Conservation (phyloP, 2,329 filamentous ascomycete species). For the Tolypocladium pustulatum region DNA sequence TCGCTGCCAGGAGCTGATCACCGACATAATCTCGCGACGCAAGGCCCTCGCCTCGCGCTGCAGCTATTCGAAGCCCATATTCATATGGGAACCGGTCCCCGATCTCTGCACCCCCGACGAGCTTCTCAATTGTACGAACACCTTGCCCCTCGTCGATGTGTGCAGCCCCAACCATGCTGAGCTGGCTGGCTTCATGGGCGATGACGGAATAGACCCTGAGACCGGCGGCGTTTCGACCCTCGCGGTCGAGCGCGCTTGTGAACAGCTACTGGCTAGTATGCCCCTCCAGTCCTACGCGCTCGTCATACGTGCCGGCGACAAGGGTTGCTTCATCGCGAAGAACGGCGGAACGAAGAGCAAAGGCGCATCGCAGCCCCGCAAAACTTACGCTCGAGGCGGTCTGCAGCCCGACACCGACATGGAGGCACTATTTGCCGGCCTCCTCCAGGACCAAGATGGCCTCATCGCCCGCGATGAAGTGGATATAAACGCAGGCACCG, state of each 20-base stretch:
- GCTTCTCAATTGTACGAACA: constrained; percentile 53
- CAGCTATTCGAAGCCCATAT: constrained; percentile 49
- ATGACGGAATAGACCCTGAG: constrained; percentile 39
- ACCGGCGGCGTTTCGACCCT: constrained; percentile 42
- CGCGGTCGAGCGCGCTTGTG: constrained; percentile 47
- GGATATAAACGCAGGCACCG: constrained; percentile 52
- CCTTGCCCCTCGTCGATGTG: constrained; percentile 49
- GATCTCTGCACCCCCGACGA: constrained; percentile 70
- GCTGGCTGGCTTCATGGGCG: constrained; percentile 74
- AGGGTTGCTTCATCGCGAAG: constrained; percentile 56
- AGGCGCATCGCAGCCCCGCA: constrained; percentile 21
- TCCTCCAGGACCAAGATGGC: constrained; percentile 43
- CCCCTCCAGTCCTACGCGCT: constrained; percentile 55
- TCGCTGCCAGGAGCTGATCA: constrained; percentile 66
- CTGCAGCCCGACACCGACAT: constrained; percentile 52
- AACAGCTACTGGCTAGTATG: constrained; percentile 53
- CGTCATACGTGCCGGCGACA: constrained; percentile 60
- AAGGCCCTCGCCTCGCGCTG: constrained; percentile 25
- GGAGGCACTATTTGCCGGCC: constrained; percentile 48
- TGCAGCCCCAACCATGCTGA: constrained; percentile 80
- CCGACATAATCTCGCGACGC: constrained; percentile 54
- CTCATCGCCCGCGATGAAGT: constrained; percentile 46
- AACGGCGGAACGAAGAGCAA: constrained; percentile 43
- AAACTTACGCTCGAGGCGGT: constrained; percentile 36
- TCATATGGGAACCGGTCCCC: constrained; percentile 94